phyloP scores from a whole-genome alignment of 1,284 basidiomycete species.

The Pascua guehoae region DNA sequence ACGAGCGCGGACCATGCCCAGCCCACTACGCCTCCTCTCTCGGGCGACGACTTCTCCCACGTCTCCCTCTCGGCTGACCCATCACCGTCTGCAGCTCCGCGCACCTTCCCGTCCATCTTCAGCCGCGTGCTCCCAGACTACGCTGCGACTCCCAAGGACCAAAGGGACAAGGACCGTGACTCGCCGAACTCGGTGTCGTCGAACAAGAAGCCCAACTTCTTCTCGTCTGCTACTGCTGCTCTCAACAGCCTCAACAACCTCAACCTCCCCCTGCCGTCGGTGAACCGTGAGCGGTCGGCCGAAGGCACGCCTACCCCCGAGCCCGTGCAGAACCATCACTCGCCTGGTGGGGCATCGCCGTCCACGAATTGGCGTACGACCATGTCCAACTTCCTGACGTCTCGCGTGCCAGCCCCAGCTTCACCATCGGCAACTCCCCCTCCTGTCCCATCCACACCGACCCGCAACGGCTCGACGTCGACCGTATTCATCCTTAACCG shows the following conservation, averaged over 20 bases:
- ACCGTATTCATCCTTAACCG: slow-evolving; percentile 25
- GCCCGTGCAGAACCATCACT: too few relatives aligned
- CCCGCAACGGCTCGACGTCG: slow-evolving; percentile 9
- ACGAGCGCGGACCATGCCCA: neutral
- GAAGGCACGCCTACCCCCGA: neutral
- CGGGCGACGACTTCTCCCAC: neutral
- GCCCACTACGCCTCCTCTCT: neutral
- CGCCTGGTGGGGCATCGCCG: too few relatives aligned
- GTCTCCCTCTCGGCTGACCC: neutral
- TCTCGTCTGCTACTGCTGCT: slow-evolving; percentile 10
- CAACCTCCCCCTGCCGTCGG: slow-evolving; percentile 7
- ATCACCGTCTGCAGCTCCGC: neutral
- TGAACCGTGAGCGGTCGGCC: neutral
- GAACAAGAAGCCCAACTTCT: slow-evolving; percentile 4
- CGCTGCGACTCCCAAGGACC: neutral
- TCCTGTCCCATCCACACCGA: slow-evolving; percentile 6
- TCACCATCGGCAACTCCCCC: slow-evolving; percentile 13
- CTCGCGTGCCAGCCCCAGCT: slow-evolving; percentile 8
- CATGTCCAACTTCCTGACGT: slow-evolving; percentile 30
- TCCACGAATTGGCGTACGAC: slow-evolving; percentile 29
- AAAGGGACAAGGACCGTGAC: neutral
- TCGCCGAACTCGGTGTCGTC: too few relatives aligned
- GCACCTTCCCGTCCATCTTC: slow-evolving; percentile 8
- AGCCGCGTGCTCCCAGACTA: slow-evolving; percentile 6
- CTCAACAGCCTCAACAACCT: slow-evolving; percentile 9